These are phyloP conservation scores for Colletotrichum falcatum DNA, from an alignment of 2,329 filamentous ascomycete species.

Conservation along the genomic window DNA sequence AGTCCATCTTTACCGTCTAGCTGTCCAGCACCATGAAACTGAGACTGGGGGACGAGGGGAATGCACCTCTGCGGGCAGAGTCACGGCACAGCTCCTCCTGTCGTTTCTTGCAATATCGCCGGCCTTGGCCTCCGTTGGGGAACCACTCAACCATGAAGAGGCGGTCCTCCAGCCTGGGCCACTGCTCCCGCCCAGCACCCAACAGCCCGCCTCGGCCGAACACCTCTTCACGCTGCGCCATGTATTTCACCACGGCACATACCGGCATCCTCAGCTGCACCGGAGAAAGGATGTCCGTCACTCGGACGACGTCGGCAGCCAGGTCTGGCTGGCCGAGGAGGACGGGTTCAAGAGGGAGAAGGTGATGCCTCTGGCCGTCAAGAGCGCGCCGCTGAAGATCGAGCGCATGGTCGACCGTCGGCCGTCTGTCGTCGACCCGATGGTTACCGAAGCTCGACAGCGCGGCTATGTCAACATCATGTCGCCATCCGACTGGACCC, in stretches of 20 bases:
- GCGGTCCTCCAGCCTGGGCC: constrained; percentile 56
- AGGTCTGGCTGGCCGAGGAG: constrained; percentile 72
- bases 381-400: constrained; percentile 76
- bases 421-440: constrained; percentile 79
- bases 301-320: constrained; percentile 60
- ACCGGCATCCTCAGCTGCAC: constrained; percentile 82
- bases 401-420: constrained; percentile 85
- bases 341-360: constrained; percentile 65
- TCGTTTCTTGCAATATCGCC: constrained; percentile 74
- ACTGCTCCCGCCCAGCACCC: constrained; percentile 55
- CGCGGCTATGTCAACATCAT: constrained; percentile 76
- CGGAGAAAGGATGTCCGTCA: constrained; percentile 77
- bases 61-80: constrained; percentile 70
- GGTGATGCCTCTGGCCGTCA: constrained; percentile 67
- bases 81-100: constrained; percentile 72
- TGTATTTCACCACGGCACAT: constrained; percentile 91
- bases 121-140: constrained; percentile 53
- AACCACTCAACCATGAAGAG: constrained; percentile 52
- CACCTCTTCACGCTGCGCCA: constrained; percentile 81
- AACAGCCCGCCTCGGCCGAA: constrained; percentile 62
- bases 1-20: background rate
- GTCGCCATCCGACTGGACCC: constrained; percentile 81
- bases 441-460: constrained; percentile 79
- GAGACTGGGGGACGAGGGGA: constrained; percentile 18
- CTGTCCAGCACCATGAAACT: constrained; percentile 18